phyloP scores from a whole-genome alignment of 306 rosid genomes.

The Sechiopsis laciniata region DNA sequence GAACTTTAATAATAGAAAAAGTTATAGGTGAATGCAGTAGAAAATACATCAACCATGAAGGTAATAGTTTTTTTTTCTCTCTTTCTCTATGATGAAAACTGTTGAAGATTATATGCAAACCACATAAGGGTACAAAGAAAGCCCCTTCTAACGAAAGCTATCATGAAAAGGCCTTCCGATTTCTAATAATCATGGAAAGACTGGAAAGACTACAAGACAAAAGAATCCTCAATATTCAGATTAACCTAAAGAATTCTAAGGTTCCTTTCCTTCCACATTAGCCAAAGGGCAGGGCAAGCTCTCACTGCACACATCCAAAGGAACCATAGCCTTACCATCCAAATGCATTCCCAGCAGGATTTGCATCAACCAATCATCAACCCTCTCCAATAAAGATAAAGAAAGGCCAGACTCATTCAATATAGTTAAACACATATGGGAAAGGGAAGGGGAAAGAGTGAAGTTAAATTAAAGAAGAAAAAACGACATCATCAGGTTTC shows the following conservation, averaged over 20 bases:
- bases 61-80: background rate
- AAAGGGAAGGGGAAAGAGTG: background rate
- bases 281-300: background rate
- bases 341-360: background rate
- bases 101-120: background rate
- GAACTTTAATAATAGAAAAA: background rate
- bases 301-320: background rate
- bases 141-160: background rate
- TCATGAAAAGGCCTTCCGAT: background rate
- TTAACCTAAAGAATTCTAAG: background rate
- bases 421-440: background rate
- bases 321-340: background rate
- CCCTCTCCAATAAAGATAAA: background rate
- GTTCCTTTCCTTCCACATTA: background rate
- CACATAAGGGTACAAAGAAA: background rate
- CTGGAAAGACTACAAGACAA: background rate
- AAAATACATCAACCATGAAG: background rate
- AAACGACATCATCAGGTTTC: background rate
- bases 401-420: background rate
- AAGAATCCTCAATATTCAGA: background rate
- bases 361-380: conserved; percentile 4
- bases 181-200: background rate
- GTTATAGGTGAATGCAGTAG: background rate
- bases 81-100: background rate
- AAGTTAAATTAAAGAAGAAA: background rate